These are phyloP conservation scores for Domatiomyces catenatus DNA, from an alignment of 2,329 filamentous ascomycete species.

Conservation along the genomic window DNA sequence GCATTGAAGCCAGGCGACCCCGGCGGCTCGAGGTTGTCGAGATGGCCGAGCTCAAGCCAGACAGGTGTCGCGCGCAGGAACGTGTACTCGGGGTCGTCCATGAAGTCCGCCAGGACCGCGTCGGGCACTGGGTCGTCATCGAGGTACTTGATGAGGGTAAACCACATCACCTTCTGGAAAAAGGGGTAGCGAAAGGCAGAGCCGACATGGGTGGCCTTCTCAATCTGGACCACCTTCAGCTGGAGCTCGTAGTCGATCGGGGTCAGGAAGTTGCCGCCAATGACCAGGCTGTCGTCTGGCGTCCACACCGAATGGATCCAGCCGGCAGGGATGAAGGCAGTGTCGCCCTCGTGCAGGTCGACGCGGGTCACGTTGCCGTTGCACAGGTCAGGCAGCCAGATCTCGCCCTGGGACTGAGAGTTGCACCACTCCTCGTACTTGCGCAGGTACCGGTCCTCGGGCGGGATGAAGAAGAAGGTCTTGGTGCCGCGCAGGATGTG, in stretches of 20 bases:
- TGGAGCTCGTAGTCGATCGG: slow-evolving; percentile 51
- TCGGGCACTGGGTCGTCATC: slow-evolving; percentile 48
- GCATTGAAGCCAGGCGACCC: slow-evolving; percentile 42
- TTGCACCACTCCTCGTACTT: slow-evolving; percentile 59
- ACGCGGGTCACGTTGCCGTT: slow-evolving; percentile 53
- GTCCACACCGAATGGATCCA: slow-evolving; percentile 63
- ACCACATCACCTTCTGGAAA: slow-evolving; percentile 55
- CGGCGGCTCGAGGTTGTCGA: slow-evolving; percentile 34
- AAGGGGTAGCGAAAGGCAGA: slow-evolving; percentile 52
- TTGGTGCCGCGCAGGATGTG: slow-evolving; percentile 55
- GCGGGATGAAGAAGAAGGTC: slow-evolving; percentile 57
- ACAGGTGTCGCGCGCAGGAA: slow-evolving; percentile 41
- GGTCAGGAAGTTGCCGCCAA: slow-evolving; percentile 56
- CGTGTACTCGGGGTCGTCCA: slow-evolving; percentile 35
- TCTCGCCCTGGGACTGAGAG: slow-evolving; percentile 49
- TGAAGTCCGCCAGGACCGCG: slow-evolving; percentile 39
- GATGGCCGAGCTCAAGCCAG: slow-evolving; percentile 43
- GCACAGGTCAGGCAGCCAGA: slow-evolving; percentile 44
- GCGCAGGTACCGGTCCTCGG: slow-evolving; percentile 51
- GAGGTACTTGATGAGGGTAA: slow-evolving; percentile 48
- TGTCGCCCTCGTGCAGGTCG: slow-evolving; percentile 50
- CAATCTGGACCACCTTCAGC: slow-evolving; percentile 49
- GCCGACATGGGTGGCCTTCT: slow-evolving; percentile 51
- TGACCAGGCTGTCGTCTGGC: slow-evolving; percentile 52
- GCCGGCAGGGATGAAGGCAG: slow-evolving; percentile 55